Evolutionary conservation across 225 moss, liverwort and hornwort genomes (phyloP).

Genomic region (Polytrichum commune): DNA sequence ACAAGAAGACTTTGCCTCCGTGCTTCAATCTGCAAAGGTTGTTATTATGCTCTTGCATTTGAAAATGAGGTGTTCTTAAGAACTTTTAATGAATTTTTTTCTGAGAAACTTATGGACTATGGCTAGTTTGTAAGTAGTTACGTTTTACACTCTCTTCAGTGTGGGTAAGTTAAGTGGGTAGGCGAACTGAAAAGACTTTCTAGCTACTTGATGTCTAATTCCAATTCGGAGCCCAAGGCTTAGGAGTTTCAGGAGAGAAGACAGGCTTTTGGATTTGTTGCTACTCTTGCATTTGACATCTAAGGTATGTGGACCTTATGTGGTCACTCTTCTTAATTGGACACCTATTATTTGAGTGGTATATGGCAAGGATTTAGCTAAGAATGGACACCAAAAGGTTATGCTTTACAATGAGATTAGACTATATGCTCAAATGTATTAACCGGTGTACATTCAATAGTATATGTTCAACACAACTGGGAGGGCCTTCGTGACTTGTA

Average conservation of each 20-base stretch:
- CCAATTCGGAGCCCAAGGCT: not conserved
- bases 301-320: too few species aligned
- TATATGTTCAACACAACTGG: too few species aligned
- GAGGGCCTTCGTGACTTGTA: too few species aligned
- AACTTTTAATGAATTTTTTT: too few species aligned
- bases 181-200: not conserved
- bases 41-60: not conserved
- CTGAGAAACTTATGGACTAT: not conserved
- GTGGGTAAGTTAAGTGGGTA: not conserved
- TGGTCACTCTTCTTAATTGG: too few species aligned
- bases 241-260: not conserved
- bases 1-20: conserved; percentile 29
- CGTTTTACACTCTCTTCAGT: not conserved
- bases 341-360: too few species aligned
- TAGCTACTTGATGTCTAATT: not conserved
- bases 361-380: too few species aligned
- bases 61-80: too few species aligned
- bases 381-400: too few species aligned
- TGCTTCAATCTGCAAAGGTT: conserved; percentile 46
- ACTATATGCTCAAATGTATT: not conserved
- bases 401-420: too few species aligned
- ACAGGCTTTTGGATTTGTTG: not conserved
- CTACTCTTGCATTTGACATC: not conserved
- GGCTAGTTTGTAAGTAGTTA: conserved; percentile 1
- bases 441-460: too few species aligned